Percentiles rank a stretch among this genome's conserved stretches.
Conservation (phyloP, 345 rosid genomes). For the Eucalyptus tenuipes region DNA sequence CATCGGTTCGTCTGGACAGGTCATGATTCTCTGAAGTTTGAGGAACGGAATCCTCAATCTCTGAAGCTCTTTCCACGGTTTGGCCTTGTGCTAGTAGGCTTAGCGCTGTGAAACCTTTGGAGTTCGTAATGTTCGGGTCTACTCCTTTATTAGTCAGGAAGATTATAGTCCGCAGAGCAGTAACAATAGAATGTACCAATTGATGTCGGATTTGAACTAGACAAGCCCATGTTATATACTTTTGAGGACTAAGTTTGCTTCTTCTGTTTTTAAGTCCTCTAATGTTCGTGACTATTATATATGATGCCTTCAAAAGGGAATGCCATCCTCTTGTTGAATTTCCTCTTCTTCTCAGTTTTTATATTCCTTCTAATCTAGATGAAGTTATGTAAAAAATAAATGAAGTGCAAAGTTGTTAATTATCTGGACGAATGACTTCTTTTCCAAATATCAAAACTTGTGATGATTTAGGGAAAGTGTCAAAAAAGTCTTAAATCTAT, state of each 20-base stretch:
- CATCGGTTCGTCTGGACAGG: fast-evolving
- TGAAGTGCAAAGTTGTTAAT: too few relatives aligned
- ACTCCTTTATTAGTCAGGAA: neutral
- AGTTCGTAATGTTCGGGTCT: neutral
- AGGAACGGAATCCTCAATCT: neutral
- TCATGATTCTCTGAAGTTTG: neutral
- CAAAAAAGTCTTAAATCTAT: too few relatives aligned
- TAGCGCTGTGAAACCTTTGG: neutral
- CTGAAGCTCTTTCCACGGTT: neutral
- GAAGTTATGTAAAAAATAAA: too few relatives aligned
- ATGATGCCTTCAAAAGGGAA: too few relatives aligned
- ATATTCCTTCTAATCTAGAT: too few relatives aligned
- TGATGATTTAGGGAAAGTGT: neutral
- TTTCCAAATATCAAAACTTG: neutral
- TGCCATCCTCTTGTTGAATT: too few relatives aligned
- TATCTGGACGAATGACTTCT: neutral
- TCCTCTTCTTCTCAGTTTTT: too few relatives aligned
- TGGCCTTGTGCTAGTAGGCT: neutral
- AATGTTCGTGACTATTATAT: neutral
- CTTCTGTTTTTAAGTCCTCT: neutral
- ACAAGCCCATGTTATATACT: neutral
- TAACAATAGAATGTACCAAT: neutral
- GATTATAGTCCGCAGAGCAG: neutral
- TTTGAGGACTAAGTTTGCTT: too few relatives aligned
- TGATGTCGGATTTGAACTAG: neutral